Conservation (phyloP, 371 early-diverging fungal species). For the Mucor indicus region DNA sequence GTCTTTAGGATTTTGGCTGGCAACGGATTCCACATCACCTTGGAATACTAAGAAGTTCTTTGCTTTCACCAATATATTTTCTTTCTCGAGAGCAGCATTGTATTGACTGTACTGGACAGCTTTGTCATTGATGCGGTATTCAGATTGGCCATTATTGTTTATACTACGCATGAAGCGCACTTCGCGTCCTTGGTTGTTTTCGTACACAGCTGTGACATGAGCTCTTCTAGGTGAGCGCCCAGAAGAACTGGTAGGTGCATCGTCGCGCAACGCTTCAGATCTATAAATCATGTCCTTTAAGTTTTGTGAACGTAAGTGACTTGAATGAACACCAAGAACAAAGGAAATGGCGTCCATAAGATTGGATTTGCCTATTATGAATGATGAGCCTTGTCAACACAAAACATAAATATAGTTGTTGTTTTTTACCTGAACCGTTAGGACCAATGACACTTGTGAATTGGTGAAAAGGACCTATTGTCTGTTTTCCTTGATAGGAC, state of each 20-base stretch:
- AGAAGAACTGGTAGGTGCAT: conserved; percentile 14
- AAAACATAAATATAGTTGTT: neutral
- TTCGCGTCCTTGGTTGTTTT: conserved; percentile 54
- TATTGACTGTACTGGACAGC: conserved; percentile 73
- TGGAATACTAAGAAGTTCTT: conserved; percentile 99
- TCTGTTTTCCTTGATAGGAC: conserved; percentile 92
- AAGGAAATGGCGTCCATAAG: conserved; percentile 99
- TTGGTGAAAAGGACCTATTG: conserved; percentile 93
- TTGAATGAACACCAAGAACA: conserved; percentile 91
- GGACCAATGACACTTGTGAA: conserved; percentile 99
- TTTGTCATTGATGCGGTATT: conserved; percentile 85
- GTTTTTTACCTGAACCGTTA: conserved; percentile 91
- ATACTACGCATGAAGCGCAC: conserved; percentile 69
- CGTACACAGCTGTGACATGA: conserved; percentile 79
- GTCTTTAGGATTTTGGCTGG: conserved; percentile 93
- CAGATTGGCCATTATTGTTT: conserved; percentile 72
- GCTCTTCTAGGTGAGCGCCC: conserved; percentile 55
- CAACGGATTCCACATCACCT: conserved; percentile 98
- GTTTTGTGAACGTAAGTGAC: conserved; percentile 85
- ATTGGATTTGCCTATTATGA: conserved; percentile 94
- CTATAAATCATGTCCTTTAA: conserved; percentile 91
- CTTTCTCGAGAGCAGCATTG: conserved; percentile 72
- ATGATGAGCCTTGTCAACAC: too few relatives aligned
- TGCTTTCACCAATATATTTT: conserved; percentile 93
- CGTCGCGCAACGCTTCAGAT: conserved; percentile 45